Percentiles rank a stretch among this genome's conserved stretches.
These are phyloP conservation scores for Lepidopterella palustris DNA, from an alignment of 495 filamentous ascomycete species.

Conservation along the genomic window DNA sequence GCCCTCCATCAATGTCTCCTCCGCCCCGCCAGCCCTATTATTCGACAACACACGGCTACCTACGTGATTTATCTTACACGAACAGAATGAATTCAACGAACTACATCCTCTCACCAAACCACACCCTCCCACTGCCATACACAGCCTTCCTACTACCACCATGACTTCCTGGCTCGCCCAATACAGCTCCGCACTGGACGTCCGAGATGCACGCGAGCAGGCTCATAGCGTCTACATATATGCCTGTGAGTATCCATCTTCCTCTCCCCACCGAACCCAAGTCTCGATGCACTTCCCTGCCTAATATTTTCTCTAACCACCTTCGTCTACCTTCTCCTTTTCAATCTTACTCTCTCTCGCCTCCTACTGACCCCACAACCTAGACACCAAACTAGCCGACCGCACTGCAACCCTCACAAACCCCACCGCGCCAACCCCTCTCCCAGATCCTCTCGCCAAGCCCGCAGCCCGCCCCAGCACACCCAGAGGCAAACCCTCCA, in stretches of 20 bases:
- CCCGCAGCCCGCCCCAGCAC: constrained; percentile 14
- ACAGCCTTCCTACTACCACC: constrained; percentile 7
- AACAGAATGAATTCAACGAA: neutral
- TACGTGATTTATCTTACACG: neutral
- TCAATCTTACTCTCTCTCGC: neutral
- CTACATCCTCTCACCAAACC: neutral
- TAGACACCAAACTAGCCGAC: constrained; percentile 41
- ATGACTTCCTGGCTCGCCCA: constrained; percentile 37
- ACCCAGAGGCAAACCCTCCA: constrained; percentile 8
- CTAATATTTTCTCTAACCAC: no score
- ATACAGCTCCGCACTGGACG: constrained; percentile 34
- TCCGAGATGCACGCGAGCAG: constrained; percentile 35
- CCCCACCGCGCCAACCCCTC: constrained; percentile 2
- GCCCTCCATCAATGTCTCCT: neutral
- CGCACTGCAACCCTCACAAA: constrained; percentile 30
- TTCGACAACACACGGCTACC: neutral
- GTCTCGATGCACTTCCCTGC: no score
- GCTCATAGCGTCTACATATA: constrained; percentile 33
- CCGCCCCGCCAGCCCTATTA: neutral
- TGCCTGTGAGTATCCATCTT: constrained; percentile 26
- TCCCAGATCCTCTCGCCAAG: constrained; percentile 2
- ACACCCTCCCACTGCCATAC: neutral
- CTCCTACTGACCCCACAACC: neutral
- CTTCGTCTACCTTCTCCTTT: no score
- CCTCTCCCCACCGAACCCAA: neutral